phyloP scores from a whole-genome alignment of 2,329 filamentous ascomycete species.

The Macroventuria anomochaeta region DNA sequence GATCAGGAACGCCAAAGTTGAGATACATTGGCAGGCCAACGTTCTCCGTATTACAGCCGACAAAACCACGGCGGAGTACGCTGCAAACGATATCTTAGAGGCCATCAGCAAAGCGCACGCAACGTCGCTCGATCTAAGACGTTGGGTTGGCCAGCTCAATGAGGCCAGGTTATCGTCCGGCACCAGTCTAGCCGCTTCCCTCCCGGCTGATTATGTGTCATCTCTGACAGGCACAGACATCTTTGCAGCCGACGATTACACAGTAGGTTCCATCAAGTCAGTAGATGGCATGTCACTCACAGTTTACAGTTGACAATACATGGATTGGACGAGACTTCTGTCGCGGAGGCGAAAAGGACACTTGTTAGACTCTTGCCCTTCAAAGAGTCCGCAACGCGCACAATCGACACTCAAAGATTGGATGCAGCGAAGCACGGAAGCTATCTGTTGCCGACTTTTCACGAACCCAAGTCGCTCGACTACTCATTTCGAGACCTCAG shows the following conservation, averaged over 20 bases:
- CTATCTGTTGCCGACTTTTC: slow-evolving; percentile 27
- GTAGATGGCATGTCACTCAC: slow-evolving; percentile 1
- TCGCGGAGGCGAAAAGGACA: slow-evolving; percentile 38
- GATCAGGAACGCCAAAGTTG: slow-evolving; percentile 39
- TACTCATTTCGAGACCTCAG: slow-evolving; percentile 27
- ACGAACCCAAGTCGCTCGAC: slow-evolving; percentile 30
- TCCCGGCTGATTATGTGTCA: slow-evolving; percentile 19
- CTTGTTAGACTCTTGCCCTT: slow-evolving; percentile 39
- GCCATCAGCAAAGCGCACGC: slow-evolving; percentile 27
- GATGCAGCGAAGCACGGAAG: slow-evolving; percentile 17
- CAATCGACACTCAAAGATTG: slow-evolving; percentile 29
- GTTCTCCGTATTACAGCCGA: slow-evolving; percentile 48
- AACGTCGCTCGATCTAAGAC: slow-evolving; percentile 27
- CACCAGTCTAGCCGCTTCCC: slow-evolving; percentile 8
- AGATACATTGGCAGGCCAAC: slow-evolving; percentile 32
- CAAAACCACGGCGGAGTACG: slow-evolving; percentile 45
- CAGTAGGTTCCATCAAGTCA: slow-evolving; percentile 21
- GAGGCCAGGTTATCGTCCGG: slow-evolving; percentile 2
- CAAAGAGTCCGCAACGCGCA: slow-evolving; percentile 16
- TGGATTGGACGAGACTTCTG: slow-evolving; percentile 29
- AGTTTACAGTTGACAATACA: slow-evolving; percentile 36
- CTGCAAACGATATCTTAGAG: slow-evolving; percentile 43
- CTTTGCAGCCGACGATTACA: slow-evolving; percentile 7
- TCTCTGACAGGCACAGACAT: slow-evolving; percentile 36
- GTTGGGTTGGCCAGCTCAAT: slow-evolving; percentile 29